Conservation (phyloP, 1,284 basidiomycete species). For the Boletus smithii region DNA sequence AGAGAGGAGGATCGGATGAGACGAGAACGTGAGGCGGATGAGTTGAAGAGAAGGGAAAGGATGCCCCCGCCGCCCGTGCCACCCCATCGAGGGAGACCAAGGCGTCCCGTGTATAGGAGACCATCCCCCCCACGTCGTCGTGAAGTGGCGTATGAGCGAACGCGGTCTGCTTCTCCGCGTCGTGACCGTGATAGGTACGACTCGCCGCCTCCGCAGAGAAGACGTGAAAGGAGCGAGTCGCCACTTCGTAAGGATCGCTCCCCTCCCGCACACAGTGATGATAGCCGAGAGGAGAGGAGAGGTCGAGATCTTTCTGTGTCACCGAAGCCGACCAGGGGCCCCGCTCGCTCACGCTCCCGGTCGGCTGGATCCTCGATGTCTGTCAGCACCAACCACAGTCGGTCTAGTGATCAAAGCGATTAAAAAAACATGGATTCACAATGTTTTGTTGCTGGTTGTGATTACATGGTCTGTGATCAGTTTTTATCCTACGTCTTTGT, state of each 20-base stretch:
- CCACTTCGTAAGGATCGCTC: slow-evolving; percentile 20
- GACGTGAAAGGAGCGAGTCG: slow-evolving; percentile 21
- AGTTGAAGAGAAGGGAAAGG: slow-evolving; percentile 35
- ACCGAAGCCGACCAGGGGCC: slow-evolving; percentile 9
- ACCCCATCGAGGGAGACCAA: slow-evolving; percentile 24
- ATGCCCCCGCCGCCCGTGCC: slow-evolving; percentile 29
- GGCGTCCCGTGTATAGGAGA: slow-evolving; percentile 34
- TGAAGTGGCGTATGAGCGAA: slow-evolving; percentile 3
- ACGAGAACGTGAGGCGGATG: slow-evolving; percentile 33
- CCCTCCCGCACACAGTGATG: slow-evolving; percentile 16
- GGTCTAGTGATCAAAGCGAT: slow-evolving; percentile 22
- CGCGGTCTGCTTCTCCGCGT: slow-evolving; percentile 26
- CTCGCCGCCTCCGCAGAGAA: slow-evolving; percentile 25
- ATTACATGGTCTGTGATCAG: neutral
- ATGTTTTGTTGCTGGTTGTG: no score
- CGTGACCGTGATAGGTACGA: slow-evolving; percentile 22
- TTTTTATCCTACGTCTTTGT: neutral
- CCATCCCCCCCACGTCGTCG: slow-evolving; percentile 34
- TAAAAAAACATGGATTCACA: slow-evolving; percentile 16
- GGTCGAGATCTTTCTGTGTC: slow-evolving; percentile 19
- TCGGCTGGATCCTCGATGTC: slow-evolving; percentile 47
- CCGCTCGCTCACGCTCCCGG: slow-evolving; percentile 25
- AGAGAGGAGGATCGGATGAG: slow-evolving; percentile 55
- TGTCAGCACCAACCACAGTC: slow-evolving; percentile 39
- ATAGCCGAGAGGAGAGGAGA: slow-evolving; percentile 16